Base-by-base conservation (phyloP, 495 filamentous ascomycete genomes). In the Hypoxylon crocopeplum region DNA sequence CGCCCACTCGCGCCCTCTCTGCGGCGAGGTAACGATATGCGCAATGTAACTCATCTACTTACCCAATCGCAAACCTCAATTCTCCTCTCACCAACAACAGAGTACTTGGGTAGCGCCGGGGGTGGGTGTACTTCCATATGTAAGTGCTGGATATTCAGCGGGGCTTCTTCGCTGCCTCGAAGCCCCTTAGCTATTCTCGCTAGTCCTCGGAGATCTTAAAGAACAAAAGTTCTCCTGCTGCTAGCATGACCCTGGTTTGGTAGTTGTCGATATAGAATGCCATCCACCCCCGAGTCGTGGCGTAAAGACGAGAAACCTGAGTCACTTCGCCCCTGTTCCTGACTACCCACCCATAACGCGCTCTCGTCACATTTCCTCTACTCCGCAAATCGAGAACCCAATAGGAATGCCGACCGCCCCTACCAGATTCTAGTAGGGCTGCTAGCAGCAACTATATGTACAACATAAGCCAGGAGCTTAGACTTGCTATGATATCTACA, bases 281-380 rank as follows among this genome's bases (percentile, higher is more conserved):
- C 25, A n/a, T 39, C 5, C 27, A 42, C 15, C n/a, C 21, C 22
- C 20, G 5, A 24, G 12, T 42, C 12, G n/a, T n/a, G 3, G 11
- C 11, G 17, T 39, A 19, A 38, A 25, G 12, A 37, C 39, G 32
- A 8, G 3, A 45, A 56, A 38, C n/a, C 50, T 19, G 45, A 56
- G 44, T 48, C 49, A 49, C 49, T 42, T 24, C 15, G 30, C 32
- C 58, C 50, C 58, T 49, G 37, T 30, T 34, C 39, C 29, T 41
- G 34, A 36, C 30, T 56, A 62, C 45, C 50, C 58, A 49, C 17
- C 50, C 15, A 16, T 21, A 52, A 49, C 37, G 32, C n/a, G 29
- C 19, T 61, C 44, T 56, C 39, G 46, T 62, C 50, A 62, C 58
- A 56, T 55, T 34, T 34, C n/a, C n/a, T 11, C 39, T 30, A 46